Base-by-base conservation (phyloP, 2,329 filamentous ascomycete genomes). In the Venturia oleaginea region DNA sequence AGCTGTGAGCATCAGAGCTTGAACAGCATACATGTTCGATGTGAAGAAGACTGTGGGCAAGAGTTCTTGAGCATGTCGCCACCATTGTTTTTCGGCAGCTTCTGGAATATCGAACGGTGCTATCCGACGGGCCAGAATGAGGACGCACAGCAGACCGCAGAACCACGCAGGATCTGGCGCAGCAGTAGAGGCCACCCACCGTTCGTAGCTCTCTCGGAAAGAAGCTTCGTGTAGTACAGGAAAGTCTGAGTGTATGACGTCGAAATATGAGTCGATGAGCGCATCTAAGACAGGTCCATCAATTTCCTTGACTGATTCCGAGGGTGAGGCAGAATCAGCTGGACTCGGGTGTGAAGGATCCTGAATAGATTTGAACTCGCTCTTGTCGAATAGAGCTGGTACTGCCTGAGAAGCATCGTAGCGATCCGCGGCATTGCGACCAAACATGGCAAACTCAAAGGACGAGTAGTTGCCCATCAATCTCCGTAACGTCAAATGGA, bases 1-100 rank as follows among this genome's bases (percentile, higher is more conserved):
- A 11, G 76, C 74, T 8, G 76, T 74, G 11, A 79, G 73, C 69
- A 79, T 69, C 54, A 79, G 69, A 4, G 76, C 75, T 68, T 79
- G 76, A 11, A 79, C 73, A 0, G 77, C 75, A 61, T 70, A 70
- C 37, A 78, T 68, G 68, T 74, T 78, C 4, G 77, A 77, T 1
- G 76, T 77, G 67, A 78, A 78, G 61, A 78, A 71, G 42, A 78
- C 76, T 15, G 74, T 74, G 1, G 77, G 75, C 15, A 79, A 70
- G 3, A 78, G 70, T 6, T 72, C 71, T 67, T 78, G 76, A 7
- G 76, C 73, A 32, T 75, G 71, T 24, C 67, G 70, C 77, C 77
- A 79, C 76, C 76, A 78, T 30, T 74, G 66, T n/a, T 71, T 71
- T 66, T 78, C 76, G 64, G 74, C 72, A 64, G 75, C 73, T 43